Evolutionary conservation across 1,284 basidiomycete genomes (phyloP).

Genomic region (Ganoderma multipileum): DNA sequence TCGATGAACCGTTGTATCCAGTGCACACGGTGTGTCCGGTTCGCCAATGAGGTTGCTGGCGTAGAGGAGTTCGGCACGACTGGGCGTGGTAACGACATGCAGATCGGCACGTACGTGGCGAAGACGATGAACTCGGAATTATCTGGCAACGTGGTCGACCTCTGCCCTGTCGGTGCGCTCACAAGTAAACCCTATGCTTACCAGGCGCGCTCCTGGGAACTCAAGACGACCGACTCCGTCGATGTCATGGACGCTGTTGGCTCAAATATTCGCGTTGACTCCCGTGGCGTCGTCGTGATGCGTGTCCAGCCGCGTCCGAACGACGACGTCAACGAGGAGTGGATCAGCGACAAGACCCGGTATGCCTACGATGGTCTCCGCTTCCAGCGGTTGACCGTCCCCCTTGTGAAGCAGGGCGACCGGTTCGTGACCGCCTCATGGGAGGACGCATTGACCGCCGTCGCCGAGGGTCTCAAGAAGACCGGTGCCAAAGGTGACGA

Average conservation of each 20-base stretch:
- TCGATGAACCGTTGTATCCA: conserved; percentile 99
- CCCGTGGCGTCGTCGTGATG: conserved; percentile 96
- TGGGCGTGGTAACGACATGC: conserved; percentile 97
- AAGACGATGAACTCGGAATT: conserved; percentile 98
- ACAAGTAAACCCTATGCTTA: conserved; percentile 99
- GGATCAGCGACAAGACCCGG: conserved; percentile 99
- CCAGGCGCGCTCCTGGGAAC: conserved; percentile 97
- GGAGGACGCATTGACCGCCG: conserved; percentile 88
- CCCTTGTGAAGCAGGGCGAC: conserved; percentile 91
- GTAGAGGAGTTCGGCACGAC: conserved; percentile 98
- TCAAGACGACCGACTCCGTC: conserved; percentile 97
- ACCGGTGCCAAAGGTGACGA: conserved; percentile 93
- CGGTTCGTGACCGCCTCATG: conserved; percentile 92
- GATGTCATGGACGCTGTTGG: conserved; percentile 99
- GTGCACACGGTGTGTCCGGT: conserved; percentile 98
- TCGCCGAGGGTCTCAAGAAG: conserved; percentile 80
- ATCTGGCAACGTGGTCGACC: conserved; percentile 96
- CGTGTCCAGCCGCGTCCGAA: conserved; percentile 95
- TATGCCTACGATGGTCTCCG: conserved; percentile 96
- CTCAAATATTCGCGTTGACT: conserved; percentile 97
- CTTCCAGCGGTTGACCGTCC: conserved; percentile 95
- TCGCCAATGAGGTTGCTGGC: conserved; percentile 98
- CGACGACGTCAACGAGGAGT: conserved; percentile 99
- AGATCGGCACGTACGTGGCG: conserved; percentile 98
- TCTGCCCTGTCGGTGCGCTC: conserved; percentile 97